Evolutionary conservation across 805 yeast species (phyloP).

Genomic region (Wickerhamomyces hampshirensis): DNA sequence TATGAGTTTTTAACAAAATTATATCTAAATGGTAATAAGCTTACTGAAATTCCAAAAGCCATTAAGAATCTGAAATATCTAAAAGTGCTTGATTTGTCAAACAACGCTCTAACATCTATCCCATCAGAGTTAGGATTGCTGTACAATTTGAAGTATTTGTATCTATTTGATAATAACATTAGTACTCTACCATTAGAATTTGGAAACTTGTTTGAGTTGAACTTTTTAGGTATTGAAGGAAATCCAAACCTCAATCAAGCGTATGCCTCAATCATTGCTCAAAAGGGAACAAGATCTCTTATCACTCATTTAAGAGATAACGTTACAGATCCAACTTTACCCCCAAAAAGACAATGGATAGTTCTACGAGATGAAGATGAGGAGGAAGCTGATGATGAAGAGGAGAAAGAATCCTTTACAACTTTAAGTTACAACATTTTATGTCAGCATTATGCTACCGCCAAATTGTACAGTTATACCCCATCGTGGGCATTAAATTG

Average conservation of each 20-base stretch:
- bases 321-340: slow-evolving; percentile 61
- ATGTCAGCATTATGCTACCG: slow-evolving; percentile 94
- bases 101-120: slow-evolving; percentile 63
- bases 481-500: slow-evolving; percentile 97
- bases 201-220: slow-evolving; percentile 79
- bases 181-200: slow-evolving; percentile 74
- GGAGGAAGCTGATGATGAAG: slow-evolving; percentile 23
- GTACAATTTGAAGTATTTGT: slow-evolving; percentile 72
- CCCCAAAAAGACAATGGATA: slow-evolving; percentile 80
- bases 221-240: slow-evolving; percentile 90
- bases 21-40: slow-evolving; percentile 81
- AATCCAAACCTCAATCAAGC: slow-evolving; percentile 67
- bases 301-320: slow-evolving; percentile 78
- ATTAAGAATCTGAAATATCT: slow-evolving; percentile 67
- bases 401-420: slow-evolving; percentile 51
- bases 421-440: slow-evolving; percentile 84
- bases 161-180: slow-evolving; percentile 83
- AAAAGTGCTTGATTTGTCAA: slow-evolving; percentile 80
- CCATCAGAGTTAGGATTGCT: slow-evolving; percentile 85
- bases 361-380: slow-evolving; percentile 76
- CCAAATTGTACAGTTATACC: slow-evolving; percentile 87
- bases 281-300: slow-evolving; percentile 80
- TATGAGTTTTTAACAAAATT: slow-evolving; percentile 83
- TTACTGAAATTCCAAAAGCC: slow-evolving; percentile 60
- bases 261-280: slow-evolving; percentile 62